Base-by-base conservation (phyloP, 192 early-diverging fungal species). In the Jimgerdemannia flammicorona region DNA sequence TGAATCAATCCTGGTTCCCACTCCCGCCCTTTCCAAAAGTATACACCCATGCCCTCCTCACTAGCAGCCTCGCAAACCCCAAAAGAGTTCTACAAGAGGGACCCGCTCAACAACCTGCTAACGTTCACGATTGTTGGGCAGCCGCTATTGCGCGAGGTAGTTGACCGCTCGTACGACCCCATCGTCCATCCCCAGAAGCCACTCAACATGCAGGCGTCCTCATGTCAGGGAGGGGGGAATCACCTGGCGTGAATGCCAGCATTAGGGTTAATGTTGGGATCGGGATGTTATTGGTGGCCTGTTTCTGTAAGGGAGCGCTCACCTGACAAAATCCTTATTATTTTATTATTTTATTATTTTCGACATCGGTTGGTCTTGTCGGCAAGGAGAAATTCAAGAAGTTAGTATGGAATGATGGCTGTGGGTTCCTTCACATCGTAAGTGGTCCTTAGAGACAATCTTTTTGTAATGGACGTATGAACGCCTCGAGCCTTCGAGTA, bases 171-270 rank as follows among this genome's bases (percentile, higher is more conserved):
- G n/a, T 17, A 49, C 69, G 64, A 20, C 44, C 43, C 70, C 49
- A 40, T 40, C 70, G 20, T 19, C 71, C 42, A 54, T 77, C n/a
- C 43, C 69, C 40, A 20, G 40, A 42, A 54, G 74, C 11, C 18
- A 66, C 29, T 64, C 77, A 49, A 44, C 49, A 14, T 69, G 65
- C 3, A 74, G 97, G 94, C 40, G 89, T 99, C 41, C 80, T 99
- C 44, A 99, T 96, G 9, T 93, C 92, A 54, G 97, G n/a, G n/a
- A n/a, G 97, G 43, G 97, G 97, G 43, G 97, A 99, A 79, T 92
- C 94, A 9, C 93, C 92, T n/a, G 97, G 97, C 40, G 98, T 99
- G 97, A 99, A 99, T 77, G 93, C 97, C 39, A 93, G 91, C 40
- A 96, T 99, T 41, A 87, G 97, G 40, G 90, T 92, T 4, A 93